Evolutionary conservation across 2,329 filamentous ascomycete genomes (phyloP), one percentile per base, ranked within the genome.

Genomic region (Beauveria caledonica): DNA sequence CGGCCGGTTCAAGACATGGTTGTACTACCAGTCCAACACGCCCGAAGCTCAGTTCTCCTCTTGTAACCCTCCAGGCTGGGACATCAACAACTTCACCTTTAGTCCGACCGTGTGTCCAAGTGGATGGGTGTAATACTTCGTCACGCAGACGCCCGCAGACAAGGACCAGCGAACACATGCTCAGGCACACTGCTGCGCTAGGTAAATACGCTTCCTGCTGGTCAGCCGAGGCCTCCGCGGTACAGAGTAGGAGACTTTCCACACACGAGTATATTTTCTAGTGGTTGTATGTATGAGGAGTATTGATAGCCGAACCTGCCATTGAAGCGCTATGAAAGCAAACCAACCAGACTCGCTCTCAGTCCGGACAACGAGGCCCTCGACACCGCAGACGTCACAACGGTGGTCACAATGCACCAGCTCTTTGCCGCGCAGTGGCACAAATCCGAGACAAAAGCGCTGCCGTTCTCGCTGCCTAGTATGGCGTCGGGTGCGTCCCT

Each of bases 81-180:
- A 58, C n/a, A 1, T 5, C n/a, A 11, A 51, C 46, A 44, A 51
- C 45, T 50, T 58, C 17, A 58, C 56, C 3, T 58, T 58, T 23
- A 58, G 56, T 33, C 56, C 56, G 21, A 46, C 45, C 19, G 33
- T 58, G 21, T 58, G 56, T 44, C 56, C 56, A 17, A 58, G 56
- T n/a, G 46, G 56, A 27, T 58, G 56, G 56, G 33, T 44, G 0
- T 58, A 58, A 21, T 44, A 58, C 42, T 1, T 8, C 13, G 54
- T 13, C 15, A 5, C 40, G 42, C 13, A 13, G 54, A 36, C 15
- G n/a, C 3, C 40, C 13, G 6, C 54, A 1, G 44, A 29, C 44
- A 25, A 2, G 19, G 27, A 7, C 17, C 25, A 21, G 7, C 53
- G 50, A 42, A n/a, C 44, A 23, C 25, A 58, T 48, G n/a, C 55